phyloP scores from a whole-genome alignment of 176 grass and related monocot species.

The Neostapfia colusana region DNA sequence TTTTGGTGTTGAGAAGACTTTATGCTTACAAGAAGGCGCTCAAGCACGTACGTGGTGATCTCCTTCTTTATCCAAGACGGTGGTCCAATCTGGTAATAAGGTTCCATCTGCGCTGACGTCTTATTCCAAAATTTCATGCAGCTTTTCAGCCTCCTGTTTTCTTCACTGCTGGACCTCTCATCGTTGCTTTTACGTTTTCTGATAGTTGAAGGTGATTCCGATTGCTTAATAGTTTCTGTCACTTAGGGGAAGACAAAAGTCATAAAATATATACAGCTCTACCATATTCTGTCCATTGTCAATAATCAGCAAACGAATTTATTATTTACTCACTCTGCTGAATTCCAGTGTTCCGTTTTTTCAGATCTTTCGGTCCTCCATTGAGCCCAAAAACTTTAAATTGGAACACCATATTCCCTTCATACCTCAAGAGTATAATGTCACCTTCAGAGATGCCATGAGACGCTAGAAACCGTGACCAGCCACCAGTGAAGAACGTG shows the following conservation, averaged over 20 bases:
- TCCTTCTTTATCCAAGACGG: conserved; percentile 24
- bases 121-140: no score
- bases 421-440: conserved; percentile 2
- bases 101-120: background rate
- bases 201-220: background rate
- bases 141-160: background rate
- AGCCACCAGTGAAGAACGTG: background rate
- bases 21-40: background rate
- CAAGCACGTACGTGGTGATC: background rate
- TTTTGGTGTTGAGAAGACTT: background rate
- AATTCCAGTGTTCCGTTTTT: background rate
- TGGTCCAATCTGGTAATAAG: conserved; percentile 17
- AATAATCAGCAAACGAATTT: no score
- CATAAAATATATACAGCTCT: no score
- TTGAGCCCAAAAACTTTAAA: background rate
- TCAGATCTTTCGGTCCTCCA: conserved; percentile 13
- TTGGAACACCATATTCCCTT: conserved; percentile 24
- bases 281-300: no score
- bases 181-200: background rate
- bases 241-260: no score
- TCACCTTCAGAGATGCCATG: background rate
- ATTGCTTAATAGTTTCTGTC: background rate
- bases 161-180: background rate
- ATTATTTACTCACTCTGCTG: conserved; percentile 2
- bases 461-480: background rate